Percentiles rank a stretch among this genome's conserved stretches.
phyloP scores from a whole-genome alignment of 2,329 filamentous ascomycete species.

The Acrocalymma vagum region DNA sequence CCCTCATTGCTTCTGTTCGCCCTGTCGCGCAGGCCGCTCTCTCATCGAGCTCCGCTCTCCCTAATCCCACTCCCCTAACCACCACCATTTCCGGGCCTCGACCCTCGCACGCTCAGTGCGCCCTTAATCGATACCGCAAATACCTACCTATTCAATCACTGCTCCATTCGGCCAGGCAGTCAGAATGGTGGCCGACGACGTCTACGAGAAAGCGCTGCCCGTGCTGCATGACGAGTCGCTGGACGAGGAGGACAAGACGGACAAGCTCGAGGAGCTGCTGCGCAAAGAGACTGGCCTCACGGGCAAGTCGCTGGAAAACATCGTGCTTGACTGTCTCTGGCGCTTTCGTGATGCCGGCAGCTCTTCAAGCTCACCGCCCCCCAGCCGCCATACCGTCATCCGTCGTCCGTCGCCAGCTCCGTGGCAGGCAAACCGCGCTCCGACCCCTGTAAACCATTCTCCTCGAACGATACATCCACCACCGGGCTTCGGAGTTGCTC shows the following conservation, averaged over 20 bases:
- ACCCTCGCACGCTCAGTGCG: neutral
- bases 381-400: conserved; percentile 87
- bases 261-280: conserved; percentile 86
- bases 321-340: conserved; percentile 90
- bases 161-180: conserved; percentile 8
- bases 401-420: conserved; percentile 91
- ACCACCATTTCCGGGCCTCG: conserved; percentile 5
- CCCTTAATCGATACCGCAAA: too few species aligned
- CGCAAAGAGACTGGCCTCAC: conserved; percentile 78
- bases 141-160: neutral
- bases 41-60: conserved; percentile 23
- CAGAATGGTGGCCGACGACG: conserved; percentile 88
- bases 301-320: conserved; percentile 84
- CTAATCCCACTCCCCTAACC: conserved; percentile 21
- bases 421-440: conserved; percentile 80
- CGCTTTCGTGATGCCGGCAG: conserved; percentile 72
- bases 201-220: conserved; percentile 90
- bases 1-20: conserved; percentile 28
- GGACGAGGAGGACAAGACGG: conserved; percentile 95
- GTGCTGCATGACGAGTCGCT: conserved; percentile 82
- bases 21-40: conserved; percentile 30
- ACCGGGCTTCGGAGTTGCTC: conserved; percentile 77
- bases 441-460: conserved; percentile 83
- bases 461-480: conserved; percentile 83
- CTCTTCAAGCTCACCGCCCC: conserved; percentile 78